Evolutionary conservation across 1,139 yeast genomes (phyloP), one percentile per base, ranked within the genome.

Genomic region (Barnettozyma hawaiiensis): DNA sequence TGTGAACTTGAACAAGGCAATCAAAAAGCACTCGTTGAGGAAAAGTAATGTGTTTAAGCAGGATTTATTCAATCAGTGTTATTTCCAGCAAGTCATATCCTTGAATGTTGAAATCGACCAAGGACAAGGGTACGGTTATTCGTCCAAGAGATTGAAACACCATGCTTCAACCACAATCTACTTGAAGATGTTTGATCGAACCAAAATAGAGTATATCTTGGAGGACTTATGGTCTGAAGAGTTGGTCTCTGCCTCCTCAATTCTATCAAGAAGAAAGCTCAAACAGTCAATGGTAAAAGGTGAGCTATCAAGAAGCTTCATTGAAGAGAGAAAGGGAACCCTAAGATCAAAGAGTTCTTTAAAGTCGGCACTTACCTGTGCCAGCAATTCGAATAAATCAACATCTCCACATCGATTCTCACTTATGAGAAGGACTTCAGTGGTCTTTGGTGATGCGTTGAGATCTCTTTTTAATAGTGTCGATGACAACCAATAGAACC

Each of bases 141-240:
- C 42, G 2, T 39, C 50, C 4, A 34, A 38, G 14, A 35, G 51
- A 10, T 39, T 46, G 11, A 44, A 35, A 8, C 43, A 33, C 20
- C 18, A 21, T 8, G 19, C 27, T 12, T 16, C 28, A 4, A 35
- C 38, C 8, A 15, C 29, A 3, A 16, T 52, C 3, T 27, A 31
- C 10, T 36, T 51, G 10, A 46, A 33, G 16, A 44, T 35, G 11
- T 5, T 37, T 5, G 55, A 55, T 7, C 39, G 46, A 20, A 29
- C 44, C 1, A 45, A 46, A 16, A 37, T 52, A 18, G 56, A 51
- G 31, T 41, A 40, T 19, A 29, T 44, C 6, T 45, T 56, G 41
- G 51, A 52, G 37, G 54, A 55, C 29, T 29, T 54, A 24, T 54
- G 54, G 57, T 54, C 58, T 31, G 54, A 54, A 15, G 59, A 54